These are phyloP conservation scores for Adansonia grandidieri DNA, from an alignment of 441 rosid genomes.

Conservation along the genomic window DNA sequence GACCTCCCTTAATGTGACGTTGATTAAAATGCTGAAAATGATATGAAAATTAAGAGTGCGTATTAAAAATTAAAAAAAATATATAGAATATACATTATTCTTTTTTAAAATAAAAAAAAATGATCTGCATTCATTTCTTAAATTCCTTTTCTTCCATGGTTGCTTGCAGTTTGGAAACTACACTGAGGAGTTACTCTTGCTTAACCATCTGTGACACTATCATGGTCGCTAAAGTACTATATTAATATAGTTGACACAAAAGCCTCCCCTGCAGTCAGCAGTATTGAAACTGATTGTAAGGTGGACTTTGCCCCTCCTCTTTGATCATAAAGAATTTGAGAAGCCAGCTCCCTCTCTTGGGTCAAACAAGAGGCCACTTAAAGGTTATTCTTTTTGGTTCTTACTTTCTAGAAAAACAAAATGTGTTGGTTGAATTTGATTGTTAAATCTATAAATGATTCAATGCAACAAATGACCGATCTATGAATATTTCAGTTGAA, in stretches of 20 bases:
- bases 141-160: background rate
- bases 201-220: slow-evolving; percentile 66
- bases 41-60: no score
- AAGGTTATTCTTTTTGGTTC: slow-evolving; percentile 46
- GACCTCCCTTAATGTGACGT: no score
- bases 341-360: slow-evolving; percentile 39
- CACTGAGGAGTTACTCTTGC: slow-evolving; percentile 73
- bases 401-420: background rate
- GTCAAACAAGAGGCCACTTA: slow-evolving; percentile 41
- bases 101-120: no score
- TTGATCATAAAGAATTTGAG: slow-evolving; percentile 63
- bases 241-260: slow-evolving; percentile 64
- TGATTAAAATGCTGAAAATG: no score
- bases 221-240: slow-evolving; percentile 62
- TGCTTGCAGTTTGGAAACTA: slow-evolving; percentile 62
- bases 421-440: background rate
- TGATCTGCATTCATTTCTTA: background rate
- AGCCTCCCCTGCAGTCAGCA: slow-evolving; percentile 64
- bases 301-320: slow-evolving; percentile 76
- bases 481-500: slow-evolving; percentile 37
- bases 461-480: background rate
- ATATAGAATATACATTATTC: no score
- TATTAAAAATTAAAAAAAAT: no score
- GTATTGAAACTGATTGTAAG: slow-evolving; percentile 73
- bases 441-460: background rate